Evolutionary conservation across 2,329 filamentous ascomycete species (phyloP).

Genomic region (Stylonectria norvegica): DNA sequence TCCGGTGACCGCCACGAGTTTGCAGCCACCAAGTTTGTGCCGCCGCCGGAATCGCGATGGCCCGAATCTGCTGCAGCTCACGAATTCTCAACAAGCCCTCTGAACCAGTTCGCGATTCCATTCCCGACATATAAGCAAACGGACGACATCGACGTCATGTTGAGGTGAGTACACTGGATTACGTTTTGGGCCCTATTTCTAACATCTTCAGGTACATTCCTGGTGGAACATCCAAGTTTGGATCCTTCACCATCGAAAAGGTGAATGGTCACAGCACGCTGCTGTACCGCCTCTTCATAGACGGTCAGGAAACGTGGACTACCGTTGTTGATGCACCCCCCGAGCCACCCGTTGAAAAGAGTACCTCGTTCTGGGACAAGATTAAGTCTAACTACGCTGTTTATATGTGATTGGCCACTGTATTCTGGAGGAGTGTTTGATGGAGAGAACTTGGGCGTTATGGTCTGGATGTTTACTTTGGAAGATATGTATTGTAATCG

Average conservation of each 20-base stretch:
- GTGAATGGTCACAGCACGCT: slow-evolving; percentile 64
- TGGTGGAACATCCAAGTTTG: slow-evolving; percentile 84
- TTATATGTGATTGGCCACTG: too few relatives aligned
- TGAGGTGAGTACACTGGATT: slow-evolving; percentile 63
- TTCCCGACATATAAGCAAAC: slow-evolving; percentile 77
- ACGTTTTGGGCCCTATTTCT: not conserved
- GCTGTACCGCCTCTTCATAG: slow-evolving; percentile 77
- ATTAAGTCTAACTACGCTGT: too few relatives aligned
- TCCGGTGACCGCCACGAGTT: slow-evolving; percentile 97
- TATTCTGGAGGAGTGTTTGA: too few relatives aligned
- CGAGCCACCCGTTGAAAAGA: slow-evolving; percentile 24
- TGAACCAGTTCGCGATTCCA: slow-evolving; percentile 93
- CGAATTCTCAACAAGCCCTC: slow-evolving; percentile 86
- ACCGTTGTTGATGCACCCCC: slow-evolving; percentile 49
- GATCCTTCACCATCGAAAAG: slow-evolving; percentile 66
- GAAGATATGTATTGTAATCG: too few relatives aligned
- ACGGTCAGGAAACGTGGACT: slow-evolving; percentile 77
- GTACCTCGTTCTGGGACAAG: slow-evolving; percentile 47
- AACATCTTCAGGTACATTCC: slow-evolving; percentile 62
- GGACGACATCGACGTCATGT: slow-evolving; percentile 75
- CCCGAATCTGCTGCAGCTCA: slow-evolving; percentile 65
- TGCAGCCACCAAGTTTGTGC: slow-evolving; percentile 76
- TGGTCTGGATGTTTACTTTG: slow-evolving; percentile 1
- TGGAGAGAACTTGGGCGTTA: too few relatives aligned
- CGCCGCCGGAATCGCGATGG: slow-evolving; percentile 60